Conservation (phyloP, 306 rosid genomes). For the Cicer yamashitae region DNA sequence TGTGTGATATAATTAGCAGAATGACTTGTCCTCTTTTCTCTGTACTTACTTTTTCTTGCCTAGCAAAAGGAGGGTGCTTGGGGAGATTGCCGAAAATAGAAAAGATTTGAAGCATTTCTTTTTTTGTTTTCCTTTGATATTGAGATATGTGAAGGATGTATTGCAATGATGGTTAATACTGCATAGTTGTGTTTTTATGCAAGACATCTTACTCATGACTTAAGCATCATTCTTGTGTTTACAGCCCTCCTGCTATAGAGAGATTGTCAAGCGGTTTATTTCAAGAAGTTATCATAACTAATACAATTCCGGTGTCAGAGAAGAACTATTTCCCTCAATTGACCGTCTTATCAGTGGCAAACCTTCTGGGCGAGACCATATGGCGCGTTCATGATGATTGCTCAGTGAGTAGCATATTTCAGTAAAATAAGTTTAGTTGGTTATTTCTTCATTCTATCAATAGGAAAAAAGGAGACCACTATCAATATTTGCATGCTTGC, state of each 20-base stretch:
- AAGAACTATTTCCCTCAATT: slow-evolving; percentile 89
- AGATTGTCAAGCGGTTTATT: slow-evolving; percentile 89
- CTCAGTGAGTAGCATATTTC: slow-evolving; percentile 91
- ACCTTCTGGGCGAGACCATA: slow-evolving; percentile 96
- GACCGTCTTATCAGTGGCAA: slow-evolving; percentile 90
- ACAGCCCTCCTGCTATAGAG: slow-evolving; percentile 97
- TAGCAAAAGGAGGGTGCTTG: not conserved
- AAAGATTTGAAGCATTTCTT: slow-evolving; percentile 1
- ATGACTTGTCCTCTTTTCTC: not conserved
- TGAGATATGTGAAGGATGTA: not conserved
- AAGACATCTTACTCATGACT: slow-evolving; percentile 4
- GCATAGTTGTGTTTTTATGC: not conserved
- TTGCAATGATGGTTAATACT: slow-evolving; percentile 9
- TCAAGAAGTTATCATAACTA: slow-evolving; percentile 95
- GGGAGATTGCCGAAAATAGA: not conserved
- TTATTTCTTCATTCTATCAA: slow-evolving; percentile 32
- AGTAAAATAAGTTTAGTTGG: slow-evolving; percentile 46
- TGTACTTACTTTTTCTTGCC: not conserved
- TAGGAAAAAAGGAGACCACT: slow-evolving; percentile 19
- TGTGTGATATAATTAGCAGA: not conserved
- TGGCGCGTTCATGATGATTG: slow-evolving; percentile 99
- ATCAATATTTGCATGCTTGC: slow-evolving; percentile 26
- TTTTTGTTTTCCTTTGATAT: not conserved
- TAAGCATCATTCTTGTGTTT: slow-evolving; percentile 40
- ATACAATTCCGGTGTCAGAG: slow-evolving; percentile 85